Percentiles rank a stretch among this genome's conserved stretches.
phyloP scores from a whole-genome alignment of 768 basidiomycete genomes.

The Tricholoma terreum region DNA sequence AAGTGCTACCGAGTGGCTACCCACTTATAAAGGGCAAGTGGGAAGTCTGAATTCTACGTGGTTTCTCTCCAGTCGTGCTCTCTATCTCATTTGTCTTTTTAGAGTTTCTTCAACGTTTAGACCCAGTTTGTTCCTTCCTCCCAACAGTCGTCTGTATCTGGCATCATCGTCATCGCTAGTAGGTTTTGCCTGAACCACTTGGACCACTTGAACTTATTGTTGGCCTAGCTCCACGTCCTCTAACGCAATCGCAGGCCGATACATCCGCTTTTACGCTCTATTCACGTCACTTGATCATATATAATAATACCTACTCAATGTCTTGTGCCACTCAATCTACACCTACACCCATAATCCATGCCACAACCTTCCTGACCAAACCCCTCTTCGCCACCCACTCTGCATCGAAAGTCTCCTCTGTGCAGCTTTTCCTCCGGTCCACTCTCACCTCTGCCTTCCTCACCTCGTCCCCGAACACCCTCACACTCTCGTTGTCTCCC shows the following conservation, averaged over 20 bases:
- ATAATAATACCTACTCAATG: constrained; percentile 1
- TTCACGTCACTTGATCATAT: neutral
- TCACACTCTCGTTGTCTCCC: constrained; percentile 28
- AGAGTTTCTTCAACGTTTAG: neutral
- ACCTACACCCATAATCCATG: constrained; percentile 5
- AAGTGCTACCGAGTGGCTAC: neutral
- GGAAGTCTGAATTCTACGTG: neutral
- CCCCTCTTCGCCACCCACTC: constrained; percentile 29
- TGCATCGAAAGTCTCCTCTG: constrained; percentile 18
- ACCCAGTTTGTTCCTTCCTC: neutral
- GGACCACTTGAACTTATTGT: neutral
- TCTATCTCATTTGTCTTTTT: neutral
- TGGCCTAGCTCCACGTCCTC: neutral
- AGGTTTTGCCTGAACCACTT: neutral
- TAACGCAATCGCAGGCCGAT: constrained; percentile 2
- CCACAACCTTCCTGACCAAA: constrained; percentile 35
- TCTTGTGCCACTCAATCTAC: neutral
- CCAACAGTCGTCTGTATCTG: neutral
- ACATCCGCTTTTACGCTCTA: neutral
- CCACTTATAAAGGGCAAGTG: neutral
- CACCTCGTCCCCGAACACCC: constrained; percentile 9
- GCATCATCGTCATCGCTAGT: neutral
- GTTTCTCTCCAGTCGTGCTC: neutral
- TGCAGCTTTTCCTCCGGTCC: constrained; percentile 31
- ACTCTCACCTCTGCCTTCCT: constrained; percentile 24